Percentiles rank a stretch among this genome's conserved stretches.
phyloP scores from a whole-genome alignment of 441 rosid genomes.

The Euphorbia neoarborescens region DNA sequence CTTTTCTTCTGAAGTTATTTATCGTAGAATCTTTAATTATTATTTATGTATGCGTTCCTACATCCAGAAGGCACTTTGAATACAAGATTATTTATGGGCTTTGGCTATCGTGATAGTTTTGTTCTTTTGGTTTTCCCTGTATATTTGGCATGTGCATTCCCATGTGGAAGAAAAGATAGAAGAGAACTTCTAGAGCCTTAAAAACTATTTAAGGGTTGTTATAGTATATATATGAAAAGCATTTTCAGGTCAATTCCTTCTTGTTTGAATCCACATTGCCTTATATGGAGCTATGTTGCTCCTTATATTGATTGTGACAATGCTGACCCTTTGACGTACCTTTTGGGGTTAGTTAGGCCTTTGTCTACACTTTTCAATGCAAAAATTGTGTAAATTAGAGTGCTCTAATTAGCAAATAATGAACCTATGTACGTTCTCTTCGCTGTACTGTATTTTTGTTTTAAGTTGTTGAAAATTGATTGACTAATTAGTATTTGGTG shows the following conservation, averaged over 20 bases:
- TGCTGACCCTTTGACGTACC: too few relatives aligned
- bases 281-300: too few relatives aligned
- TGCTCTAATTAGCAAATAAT: not conserved
- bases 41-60: not conserved
- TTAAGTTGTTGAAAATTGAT: conserved; percentile 7
- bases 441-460: not conserved
- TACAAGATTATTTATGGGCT: not conserved
- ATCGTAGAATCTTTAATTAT: not conserved
- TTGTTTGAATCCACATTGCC: too few relatives aligned
- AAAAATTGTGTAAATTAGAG: not conserved
- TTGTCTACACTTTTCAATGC: too few relatives aligned
- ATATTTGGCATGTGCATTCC: not conserved
- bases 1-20: not conserved
- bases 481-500: conserved; percentile 20
- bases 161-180: not conserved
- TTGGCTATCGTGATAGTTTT: not conserved
- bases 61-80: too few relatives aligned
- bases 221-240: not conserved
- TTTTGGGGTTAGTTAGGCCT: too few relatives aligned
- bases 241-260: not conserved
- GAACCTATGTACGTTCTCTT: not conserved
- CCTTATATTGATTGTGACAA: too few relatives aligned
- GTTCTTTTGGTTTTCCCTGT: not conserved
- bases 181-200: not conserved
- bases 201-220: not conserved